Base-by-base conservation (phyloP, 805 yeast species). In the Cyberlindnera saturnus region DNA sequence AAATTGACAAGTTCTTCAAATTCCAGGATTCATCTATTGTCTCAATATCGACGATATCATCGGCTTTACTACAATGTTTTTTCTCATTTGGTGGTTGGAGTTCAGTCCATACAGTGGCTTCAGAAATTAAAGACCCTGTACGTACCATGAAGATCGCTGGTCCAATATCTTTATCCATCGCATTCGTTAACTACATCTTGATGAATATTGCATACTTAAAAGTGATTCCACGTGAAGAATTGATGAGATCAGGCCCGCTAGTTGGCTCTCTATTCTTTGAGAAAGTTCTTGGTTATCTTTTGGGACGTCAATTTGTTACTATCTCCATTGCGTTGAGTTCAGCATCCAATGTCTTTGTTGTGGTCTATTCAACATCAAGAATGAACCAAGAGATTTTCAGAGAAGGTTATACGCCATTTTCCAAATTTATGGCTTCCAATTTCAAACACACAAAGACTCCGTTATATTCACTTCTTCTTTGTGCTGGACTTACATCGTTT, bases 31-130 rank as follows among this genome's bases (percentile, higher is more conserved):
- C 46, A 13, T 41, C 63, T 0, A 32, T 53, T 1, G 64, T 73
- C 1, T 61, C 73, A 1, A 34, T 69, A 3, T 63, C 82, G 0
- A 67, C 75, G 1, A 61, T 79, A 44, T 73, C 82, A 0, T 62
- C 75, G 38, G 82, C 82, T 0, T 68, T 79, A 20, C 69, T 79
- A 18, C 76, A 75, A 51, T 79, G 82, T 2, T 67, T 75, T 44
- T 81, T 77, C 63, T 74, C 82, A 5, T 77, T 71, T 48, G 69
- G 75, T 5, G 87, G 87, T 3, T 81, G 86, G 85, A 76, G 72
- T 49, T 62, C 74, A 7, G 79, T 79, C 8, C 84, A 79, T 53
- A 70, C 79, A 0, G 81, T 77, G 11, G 67, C 81, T 4, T 76
- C 79, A 38, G 87, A 81, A 53, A 73, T 81, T 32, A 71, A 73